These are phyloP conservation scores for Pythium scleroteichum DNA, from an alignment of 352 stramenopile genomes.

Conservation along the genomic window DNA sequence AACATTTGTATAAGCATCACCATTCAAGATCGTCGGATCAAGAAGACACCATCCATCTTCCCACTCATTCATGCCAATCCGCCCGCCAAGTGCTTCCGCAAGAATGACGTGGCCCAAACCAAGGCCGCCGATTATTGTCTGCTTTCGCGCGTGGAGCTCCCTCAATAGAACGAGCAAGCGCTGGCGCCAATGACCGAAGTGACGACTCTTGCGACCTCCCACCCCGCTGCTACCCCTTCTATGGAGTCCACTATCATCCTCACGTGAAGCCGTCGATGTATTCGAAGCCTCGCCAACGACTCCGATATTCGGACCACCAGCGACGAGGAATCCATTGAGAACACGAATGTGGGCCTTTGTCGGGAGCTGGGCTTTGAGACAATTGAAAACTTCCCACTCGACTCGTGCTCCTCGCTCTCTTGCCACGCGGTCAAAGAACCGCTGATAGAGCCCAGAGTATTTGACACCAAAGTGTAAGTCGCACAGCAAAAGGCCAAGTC, in stretches of 20 bases:
- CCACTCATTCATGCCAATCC: constrained; percentile 27
- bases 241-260: neutral
- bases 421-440: constrained; percentile 35
- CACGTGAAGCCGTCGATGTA: neutral
- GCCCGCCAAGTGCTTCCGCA: constrained; percentile 25
- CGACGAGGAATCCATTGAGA: constrained; percentile 36
- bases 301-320: constrained; percentile 32
- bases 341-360: constrained; percentile 30
- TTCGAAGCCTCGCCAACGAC: neutral
- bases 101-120: constrained; percentile 39
- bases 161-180: constrained; percentile 30
- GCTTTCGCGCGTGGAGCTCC: constrained; percentile 29
- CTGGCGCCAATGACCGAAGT: constrained; percentile 21
- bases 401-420: constrained; percentile 26
- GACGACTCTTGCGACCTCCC: constrained; percentile 22
- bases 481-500: constrained; percentile 39
- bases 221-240: constrained; percentile 2
- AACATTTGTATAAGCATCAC: neutral
- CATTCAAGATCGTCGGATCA: constrained; percentile 19
- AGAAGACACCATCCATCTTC: constrained; percentile 29
- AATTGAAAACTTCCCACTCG: constrained; percentile 44
- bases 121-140: constrained; percentile 25
- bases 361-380: constrained; percentile 38
- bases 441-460: constrained; percentile 42
- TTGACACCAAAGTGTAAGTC: constrained; percentile 43